Evolutionary conservation across 2,329 filamentous ascomycete genomes (phyloP).

Genomic region (Colletotrichum somersetense): DNA sequence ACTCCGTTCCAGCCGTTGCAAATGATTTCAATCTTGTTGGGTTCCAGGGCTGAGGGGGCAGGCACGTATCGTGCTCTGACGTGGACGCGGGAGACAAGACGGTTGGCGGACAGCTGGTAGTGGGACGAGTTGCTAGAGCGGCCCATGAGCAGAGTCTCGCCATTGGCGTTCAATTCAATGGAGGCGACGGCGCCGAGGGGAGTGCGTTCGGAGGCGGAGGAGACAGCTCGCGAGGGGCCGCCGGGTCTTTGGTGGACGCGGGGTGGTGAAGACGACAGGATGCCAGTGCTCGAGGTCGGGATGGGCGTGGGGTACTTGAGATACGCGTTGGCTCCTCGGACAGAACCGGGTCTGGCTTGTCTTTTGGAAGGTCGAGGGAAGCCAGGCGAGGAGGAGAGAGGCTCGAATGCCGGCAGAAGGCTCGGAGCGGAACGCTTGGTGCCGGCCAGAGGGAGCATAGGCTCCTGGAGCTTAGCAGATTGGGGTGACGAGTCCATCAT

Average conservation of each 20-base stretch:
- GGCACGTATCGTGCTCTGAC: constrained; percentile 88
- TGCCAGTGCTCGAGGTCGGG: constrained; percentile 92
- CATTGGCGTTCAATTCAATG: constrained; percentile 83
- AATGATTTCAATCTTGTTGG: constrained; percentile 85
- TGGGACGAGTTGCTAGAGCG: constrained; percentile 96
- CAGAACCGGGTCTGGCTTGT: constrained; percentile 61
- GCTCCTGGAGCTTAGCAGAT: constrained; percentile 51
- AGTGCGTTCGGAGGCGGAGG: constrained; percentile 79
- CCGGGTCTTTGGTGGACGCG: constrained; percentile 50
- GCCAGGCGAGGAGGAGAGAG: constrained; percentile 80
- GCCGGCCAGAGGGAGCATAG: constrained; percentile 56
- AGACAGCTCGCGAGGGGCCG: constrained; percentile 58
- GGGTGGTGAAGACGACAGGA: constrained; percentile 88
- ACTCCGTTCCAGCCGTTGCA: constrained; percentile 97
- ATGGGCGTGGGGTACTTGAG: constrained; percentile 91
- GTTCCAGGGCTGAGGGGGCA: constrained; percentile 74
- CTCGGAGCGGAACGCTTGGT: constrained; percentile 74
- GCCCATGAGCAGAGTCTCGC: constrained; percentile 87
- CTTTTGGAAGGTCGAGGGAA: constrained; percentile 79
- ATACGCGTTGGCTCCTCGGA: constrained; percentile 59
- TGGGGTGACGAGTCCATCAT: constrained; percentile 59
- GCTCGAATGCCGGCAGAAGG: constrained; percentile 84
- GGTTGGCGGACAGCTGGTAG: constrained; percentile 92
- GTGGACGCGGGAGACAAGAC: constrained; percentile 92
- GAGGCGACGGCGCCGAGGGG: constrained; percentile 88